These are phyloP conservation scores for Fusarium piperis DNA, from an alignment of 2,329 filamentous ascomycete genomes.

Conservation along the genomic window DNA sequence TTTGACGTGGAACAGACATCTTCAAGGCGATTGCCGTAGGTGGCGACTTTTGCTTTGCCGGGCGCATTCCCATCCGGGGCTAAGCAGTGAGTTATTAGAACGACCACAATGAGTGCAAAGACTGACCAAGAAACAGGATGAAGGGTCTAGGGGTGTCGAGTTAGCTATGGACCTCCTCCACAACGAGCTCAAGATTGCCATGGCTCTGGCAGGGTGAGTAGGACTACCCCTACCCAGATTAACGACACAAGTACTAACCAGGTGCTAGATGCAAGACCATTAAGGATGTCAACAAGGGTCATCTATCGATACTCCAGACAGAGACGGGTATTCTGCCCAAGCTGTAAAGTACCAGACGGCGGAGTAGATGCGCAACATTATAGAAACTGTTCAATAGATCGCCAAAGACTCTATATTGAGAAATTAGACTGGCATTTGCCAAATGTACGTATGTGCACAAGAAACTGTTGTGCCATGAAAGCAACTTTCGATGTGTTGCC, in stretches of 20 bases:
- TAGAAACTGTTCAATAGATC: not conserved
- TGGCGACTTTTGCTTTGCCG: not conserved
- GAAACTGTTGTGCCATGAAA: not conserved
- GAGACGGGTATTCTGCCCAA: constrained; percentile 26
- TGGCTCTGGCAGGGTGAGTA: not conserved
- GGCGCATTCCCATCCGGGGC: not conserved
- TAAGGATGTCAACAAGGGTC: constrained; percentile 17
- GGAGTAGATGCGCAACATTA: not conserved
- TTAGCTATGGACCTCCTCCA: not conserved
- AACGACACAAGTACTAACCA: not conserved
- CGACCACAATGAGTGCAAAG: not conserved
- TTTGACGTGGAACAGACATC: not conserved
- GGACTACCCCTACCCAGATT: not conserved
- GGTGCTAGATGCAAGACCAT: constrained; percentile 9
- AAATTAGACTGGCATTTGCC: not conserved
- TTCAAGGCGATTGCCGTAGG: not conserved
- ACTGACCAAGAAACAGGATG: not conserved
- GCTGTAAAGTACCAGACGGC: not conserved
- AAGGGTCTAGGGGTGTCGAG: not conserved
- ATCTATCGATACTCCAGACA: constrained; percentile 16
- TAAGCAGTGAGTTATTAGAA: not conserved
- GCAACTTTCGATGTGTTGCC: not conserved
- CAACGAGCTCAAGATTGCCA: not conserved
- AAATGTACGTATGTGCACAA: not conserved
- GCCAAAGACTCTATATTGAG: not conserved